Conservation (phyloP, 2,329 filamentous ascomycete species). For the Fusarium proliferatum region DNA sequence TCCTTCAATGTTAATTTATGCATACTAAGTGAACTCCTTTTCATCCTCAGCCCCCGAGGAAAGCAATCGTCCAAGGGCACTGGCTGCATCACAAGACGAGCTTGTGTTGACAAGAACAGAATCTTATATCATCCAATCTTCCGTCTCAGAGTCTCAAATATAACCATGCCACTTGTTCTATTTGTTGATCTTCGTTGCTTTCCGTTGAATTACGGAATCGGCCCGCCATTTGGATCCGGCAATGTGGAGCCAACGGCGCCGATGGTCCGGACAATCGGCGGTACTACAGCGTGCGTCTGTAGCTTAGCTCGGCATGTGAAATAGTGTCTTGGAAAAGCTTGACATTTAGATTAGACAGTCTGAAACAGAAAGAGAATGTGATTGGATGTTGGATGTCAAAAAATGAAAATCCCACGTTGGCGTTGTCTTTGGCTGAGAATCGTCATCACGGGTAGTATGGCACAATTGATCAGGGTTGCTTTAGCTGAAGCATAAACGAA, state of each 20-base stretch:
- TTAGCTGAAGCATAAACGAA: neutral
- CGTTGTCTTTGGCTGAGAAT: slow-evolving; percentile 17
- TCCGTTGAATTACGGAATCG: neutral
- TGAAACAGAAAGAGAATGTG: neutral
- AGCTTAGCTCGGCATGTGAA: slow-evolving; percentile 6
- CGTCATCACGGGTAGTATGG: slow-evolving; percentile 34
- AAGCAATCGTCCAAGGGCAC: neutral
- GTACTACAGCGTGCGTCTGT: neutral
- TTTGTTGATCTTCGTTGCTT: neutral
- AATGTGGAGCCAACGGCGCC: slow-evolving; percentile 24
- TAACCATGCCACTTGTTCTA: neutral
- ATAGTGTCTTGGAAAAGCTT: slow-evolving; percentile 2
- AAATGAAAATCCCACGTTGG: slow-evolving; percentile 16
- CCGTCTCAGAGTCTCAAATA: neutral
- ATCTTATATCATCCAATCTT: neutral
- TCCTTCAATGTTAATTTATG: neutral
- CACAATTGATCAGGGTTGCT: slow-evolving; percentile 22
- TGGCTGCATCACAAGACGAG: neutral
- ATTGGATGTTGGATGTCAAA: slow-evolving; percentile 17
- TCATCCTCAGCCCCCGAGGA: neutral
- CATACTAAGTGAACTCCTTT: neutral
- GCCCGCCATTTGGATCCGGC: slow-evolving; percentile 13
- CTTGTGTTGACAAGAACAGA: neutral
- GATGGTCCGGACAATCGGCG: slow-evolving; percentile 18
- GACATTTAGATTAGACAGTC: neutral